Base-by-base conservation (phyloP, 768 basidiomycete species). In the Suillus weaverae region DNA sequence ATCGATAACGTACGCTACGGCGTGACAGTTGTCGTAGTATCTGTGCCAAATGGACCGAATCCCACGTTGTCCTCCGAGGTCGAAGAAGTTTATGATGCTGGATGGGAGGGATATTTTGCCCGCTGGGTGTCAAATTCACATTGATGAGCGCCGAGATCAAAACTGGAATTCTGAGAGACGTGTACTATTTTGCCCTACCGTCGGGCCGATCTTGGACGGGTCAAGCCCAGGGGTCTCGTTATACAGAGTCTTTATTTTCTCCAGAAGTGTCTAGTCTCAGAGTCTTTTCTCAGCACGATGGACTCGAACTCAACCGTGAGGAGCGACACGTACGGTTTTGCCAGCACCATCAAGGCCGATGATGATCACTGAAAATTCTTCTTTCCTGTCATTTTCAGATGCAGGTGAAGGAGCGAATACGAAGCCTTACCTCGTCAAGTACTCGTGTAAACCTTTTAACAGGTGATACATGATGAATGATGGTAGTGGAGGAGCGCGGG, bases 21-120 rank as follows among this genome's bases (percentile, higher is more conserved):
- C 97, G 75, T 99, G 97, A 68, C 95, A 97, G 74, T 98, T 95
- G 62, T 94, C 91, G 75, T 97, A 98, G 78, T 99, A 99, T 63
- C 86, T 83, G 65, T 90, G 88, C 96, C 97, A 99, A 68, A 99
- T 97, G 41, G 88, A 90, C 35, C 97, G 85, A 46, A 99, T 97
- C 30, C 96, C 95, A 1, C 90, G 82, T 73, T 99, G 97, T 0
- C 97, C 97, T 13, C 97, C 97, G 11, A 99, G 83, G 73, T 99
- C 97, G 88, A 95, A 97, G 83, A 99, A 51, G 16, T 51, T 51
- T 33, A 99, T 86, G 35, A 97, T 91, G 0, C 95, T 95, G 0
- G 95, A 97, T 0, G 97, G 94, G 5, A 99, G 84, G 0, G 88
- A 89, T 65, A 99, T 95, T 74, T 93, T 94, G 44, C 97, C 97